Evolutionary conservation across 1,284 basidiomycete genomes (phyloP).

Genomic region (Sporisorium graminicola): DNA sequence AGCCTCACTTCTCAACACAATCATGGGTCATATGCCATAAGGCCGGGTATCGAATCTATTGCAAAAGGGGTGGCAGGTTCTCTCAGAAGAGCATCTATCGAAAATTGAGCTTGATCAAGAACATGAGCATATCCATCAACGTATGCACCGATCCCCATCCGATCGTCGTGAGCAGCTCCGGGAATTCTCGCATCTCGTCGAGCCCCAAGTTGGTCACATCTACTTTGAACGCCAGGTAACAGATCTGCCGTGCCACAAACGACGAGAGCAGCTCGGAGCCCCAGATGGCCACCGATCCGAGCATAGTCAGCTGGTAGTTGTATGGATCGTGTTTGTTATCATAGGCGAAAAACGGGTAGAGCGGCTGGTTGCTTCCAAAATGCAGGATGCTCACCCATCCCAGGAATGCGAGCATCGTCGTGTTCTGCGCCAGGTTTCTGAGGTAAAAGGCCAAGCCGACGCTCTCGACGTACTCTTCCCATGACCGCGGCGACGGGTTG

Average conservation of each 20-base stretch:
- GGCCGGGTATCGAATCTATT: slow-evolving; percentile 11
- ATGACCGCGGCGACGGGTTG: slow-evolving; percentile 72
- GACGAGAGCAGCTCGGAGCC: slow-evolving; percentile 73
- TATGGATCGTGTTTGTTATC: slow-evolving; percentile 73
- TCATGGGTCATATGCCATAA: too few relatives aligned
- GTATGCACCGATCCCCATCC: slow-evolving; percentile 74
- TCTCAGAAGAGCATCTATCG: slow-evolving; percentile 10
- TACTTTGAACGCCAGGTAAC: slow-evolving; percentile 71
- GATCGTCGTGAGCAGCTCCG: slow-evolving; percentile 70
- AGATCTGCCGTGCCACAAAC: slow-evolving; percentile 72
- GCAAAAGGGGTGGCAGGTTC: background rate
- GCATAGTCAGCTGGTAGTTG: slow-evolving; percentile 74
- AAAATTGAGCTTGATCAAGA: slow-evolving; percentile 69
- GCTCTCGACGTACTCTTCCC: slow-evolving; percentile 73
- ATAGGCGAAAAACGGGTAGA: slow-evolving; percentile 75
- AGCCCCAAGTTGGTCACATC: slow-evolving; percentile 73
- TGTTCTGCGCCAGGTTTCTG: slow-evolving; percentile 74
- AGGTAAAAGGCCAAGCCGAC: slow-evolving; percentile 73
- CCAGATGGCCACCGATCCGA: slow-evolving; percentile 74
- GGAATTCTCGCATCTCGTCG: slow-evolving; percentile 74
- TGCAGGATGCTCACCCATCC: slow-evolving; percentile 73
- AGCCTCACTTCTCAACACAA: too few relatives aligned
- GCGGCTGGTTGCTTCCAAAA: slow-evolving; percentile 73
- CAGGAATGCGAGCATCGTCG: slow-evolving; percentile 72
- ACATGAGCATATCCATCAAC: slow-evolving; percentile 74